These are phyloP conservation scores for Exophiala spinifera DNA, from an alignment of 2,329 filamentous ascomycete species.

Conservation along the genomic window DNA sequence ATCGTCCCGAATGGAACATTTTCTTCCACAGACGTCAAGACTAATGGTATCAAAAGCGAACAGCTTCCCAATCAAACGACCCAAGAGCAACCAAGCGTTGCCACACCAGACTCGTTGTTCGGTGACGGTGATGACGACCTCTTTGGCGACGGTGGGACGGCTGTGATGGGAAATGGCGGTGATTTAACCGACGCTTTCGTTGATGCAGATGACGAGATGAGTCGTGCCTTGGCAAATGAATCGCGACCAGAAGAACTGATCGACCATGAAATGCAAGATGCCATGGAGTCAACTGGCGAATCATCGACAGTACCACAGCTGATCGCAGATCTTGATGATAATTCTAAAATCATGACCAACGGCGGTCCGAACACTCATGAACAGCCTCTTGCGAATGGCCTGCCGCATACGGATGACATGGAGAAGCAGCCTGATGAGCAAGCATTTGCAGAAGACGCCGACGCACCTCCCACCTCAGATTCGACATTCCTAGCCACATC, in stretches of 20 bases:
- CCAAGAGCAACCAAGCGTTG: slow-evolving; percentile 57
- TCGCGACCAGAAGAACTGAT: slow-evolving; percentile 50
- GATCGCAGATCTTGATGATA: slow-evolving; percentile 10
- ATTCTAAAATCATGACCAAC: slow-evolving; percentile 19
- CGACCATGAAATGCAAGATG: slow-evolving; percentile 20
- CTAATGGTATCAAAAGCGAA: slow-evolving; percentile 50
- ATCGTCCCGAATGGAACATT: slow-evolving; percentile 64
- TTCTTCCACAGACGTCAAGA: slow-evolving; percentile 68
- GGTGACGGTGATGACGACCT: slow-evolving; percentile 75
- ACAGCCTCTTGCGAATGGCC: slow-evolving; percentile 38
- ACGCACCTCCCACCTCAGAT: slow-evolving; percentile 54
- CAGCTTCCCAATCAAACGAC: slow-evolving; percentile 33
- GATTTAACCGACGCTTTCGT: slow-evolving; percentile 62
- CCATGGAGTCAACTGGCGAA: slow-evolving; percentile 5
- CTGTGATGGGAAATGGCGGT: slow-evolving; percentile 44
- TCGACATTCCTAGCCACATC: slow-evolving; percentile 80
- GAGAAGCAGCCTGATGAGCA: slow-evolving; percentile 35
- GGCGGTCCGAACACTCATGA: slow-evolving; percentile 23
- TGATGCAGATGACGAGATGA: slow-evolving; percentile 83
- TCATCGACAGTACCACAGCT: background rate
- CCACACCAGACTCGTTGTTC: slow-evolving; percentile 78
- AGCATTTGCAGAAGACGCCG: slow-evolving; percentile 51
- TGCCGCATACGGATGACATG: slow-evolving; percentile 43
- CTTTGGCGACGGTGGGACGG: slow-evolving; percentile 76
- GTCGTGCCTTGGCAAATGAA: slow-evolving; percentile 66